Percentiles rank a stretch among this genome's conserved stretches.
Evolutionary conservation across 306 rosid species (phyloP).

Genomic region (Pueraria montana): DNA sequence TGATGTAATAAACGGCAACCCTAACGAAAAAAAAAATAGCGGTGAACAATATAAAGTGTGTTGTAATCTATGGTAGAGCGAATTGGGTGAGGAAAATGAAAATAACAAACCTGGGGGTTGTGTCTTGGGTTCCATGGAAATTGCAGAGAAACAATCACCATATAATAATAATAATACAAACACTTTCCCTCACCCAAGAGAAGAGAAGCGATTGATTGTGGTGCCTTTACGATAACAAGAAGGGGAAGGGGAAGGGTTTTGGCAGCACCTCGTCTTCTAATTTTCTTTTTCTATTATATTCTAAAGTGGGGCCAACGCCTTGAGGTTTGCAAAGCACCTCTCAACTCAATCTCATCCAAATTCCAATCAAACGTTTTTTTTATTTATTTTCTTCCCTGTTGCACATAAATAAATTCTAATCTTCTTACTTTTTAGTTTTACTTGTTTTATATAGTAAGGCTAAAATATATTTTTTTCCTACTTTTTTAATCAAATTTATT

Average conservation of each 20-base stretch:
- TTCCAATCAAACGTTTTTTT: background rate
- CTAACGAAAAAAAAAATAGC: background rate
- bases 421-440: too few species aligned
- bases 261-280: background rate
- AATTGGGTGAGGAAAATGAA: background rate
- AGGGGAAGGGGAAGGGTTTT: too few species aligned
- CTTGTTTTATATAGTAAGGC: too few species aligned
- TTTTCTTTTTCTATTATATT: background rate
- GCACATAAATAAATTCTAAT: too few species aligned
- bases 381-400: too few species aligned
- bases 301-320: background rate
- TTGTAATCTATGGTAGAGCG: background rate
- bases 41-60: background rate
- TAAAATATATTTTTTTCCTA: too few species aligned
- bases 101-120: slow-evolving; percentile 35
- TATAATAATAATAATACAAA: background rate
- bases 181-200: background rate
- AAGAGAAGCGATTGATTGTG: too few species aligned
- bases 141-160: slow-evolving; percentile 17
- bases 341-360: background rate
- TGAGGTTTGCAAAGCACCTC: background rate
- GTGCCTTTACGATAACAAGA: background rate
- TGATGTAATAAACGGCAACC: slow-evolving; percentile 10
- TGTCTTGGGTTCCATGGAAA: slow-evolving; percentile 37
- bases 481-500: too few species aligned